These are phyloP conservation scores for Boletus fagicola DNA, from an alignment of 768 basidiomycete genomes.

Conservation along the genomic window DNA sequence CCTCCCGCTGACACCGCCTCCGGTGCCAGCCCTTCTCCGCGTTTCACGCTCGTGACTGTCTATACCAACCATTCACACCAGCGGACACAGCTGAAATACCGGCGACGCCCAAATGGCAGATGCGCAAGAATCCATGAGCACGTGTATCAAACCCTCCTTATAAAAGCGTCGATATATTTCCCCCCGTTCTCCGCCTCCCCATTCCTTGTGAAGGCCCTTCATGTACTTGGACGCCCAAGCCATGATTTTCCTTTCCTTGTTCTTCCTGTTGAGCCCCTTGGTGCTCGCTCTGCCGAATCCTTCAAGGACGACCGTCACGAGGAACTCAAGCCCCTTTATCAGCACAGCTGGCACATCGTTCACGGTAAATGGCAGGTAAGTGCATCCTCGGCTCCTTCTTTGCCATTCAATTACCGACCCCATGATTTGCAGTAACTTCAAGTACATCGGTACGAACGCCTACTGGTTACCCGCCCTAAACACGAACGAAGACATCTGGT, in stretches of 20 bases:
- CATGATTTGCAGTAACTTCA: conserved; percentile 36
- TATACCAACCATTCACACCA: background rate
- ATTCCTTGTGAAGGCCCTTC: background rate
- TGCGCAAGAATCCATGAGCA: conserved; percentile 8
- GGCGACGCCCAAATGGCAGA: background rate
- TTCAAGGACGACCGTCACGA: conserved; percentile 32
- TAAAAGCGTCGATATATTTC: conserved; percentile 10
- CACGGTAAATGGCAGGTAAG: conserved; percentile 52
- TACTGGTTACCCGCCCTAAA: conserved; percentile 66
- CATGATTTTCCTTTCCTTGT: conserved; percentile 38
- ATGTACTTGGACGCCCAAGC: conserved; percentile 20
- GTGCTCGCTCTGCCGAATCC: conserved; percentile 33
- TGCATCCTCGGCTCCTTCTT: background rate
- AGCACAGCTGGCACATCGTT: conserved; percentile 45
- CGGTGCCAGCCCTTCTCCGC: background rate
- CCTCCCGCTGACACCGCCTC: background rate
- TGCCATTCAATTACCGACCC: conserved; percentile 13
- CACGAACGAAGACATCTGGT: conserved; percentile 51
- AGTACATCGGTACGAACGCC: conserved; percentile 56
- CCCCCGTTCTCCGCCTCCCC: conserved; percentile 1
- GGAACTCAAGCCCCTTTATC: conserved; percentile 43
- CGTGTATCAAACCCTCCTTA: conserved; percentile 17
- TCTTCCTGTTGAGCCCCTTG: conserved; percentile 31
- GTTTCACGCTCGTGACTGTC: background rate
- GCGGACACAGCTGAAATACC: conserved; percentile 4